These are phyloP conservation scores for Silene uniflora DNA, from an alignment of 148 eudicot genomes.

Conservation along the genomic window DNA sequence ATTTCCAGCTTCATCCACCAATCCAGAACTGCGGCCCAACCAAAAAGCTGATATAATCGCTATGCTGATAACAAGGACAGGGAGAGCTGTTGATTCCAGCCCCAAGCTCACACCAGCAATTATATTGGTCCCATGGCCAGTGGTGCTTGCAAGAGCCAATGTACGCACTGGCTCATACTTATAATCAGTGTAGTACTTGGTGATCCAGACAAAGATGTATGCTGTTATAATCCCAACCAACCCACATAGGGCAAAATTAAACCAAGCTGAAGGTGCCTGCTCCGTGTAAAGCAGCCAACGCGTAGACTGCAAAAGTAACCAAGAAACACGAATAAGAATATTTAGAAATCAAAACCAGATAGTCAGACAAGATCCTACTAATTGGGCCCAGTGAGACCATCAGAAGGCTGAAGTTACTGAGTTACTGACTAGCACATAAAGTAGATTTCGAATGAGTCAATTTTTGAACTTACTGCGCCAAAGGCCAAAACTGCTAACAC, in stretches of 20 bases:
- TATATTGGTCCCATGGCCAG: conserved; percentile 98
- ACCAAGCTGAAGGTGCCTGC: conserved; percentile 99
- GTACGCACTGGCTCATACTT: conserved; percentile 95
- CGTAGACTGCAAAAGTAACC: conserved; percentile 60
- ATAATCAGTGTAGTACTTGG: conserved; percentile 93
- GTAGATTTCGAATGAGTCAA: neutral
- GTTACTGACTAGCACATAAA: neutral
- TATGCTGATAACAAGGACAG: conserved; percentile 87
- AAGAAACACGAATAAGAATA: conserved; percentile 8
- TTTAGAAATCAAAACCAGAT: neutral
- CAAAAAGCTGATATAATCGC: conserved; percentile 87
- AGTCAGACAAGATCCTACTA: neutral
- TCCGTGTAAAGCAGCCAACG: conserved; percentile 98
- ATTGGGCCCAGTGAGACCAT: neutral
- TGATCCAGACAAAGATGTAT: conserved; percentile 84
- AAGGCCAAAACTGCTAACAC: conserved; percentile 84
- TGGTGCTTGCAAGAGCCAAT: conserved; percentile 84
- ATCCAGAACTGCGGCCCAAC: conserved; percentile 92
- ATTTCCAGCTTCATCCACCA: conserved; percentile 84
- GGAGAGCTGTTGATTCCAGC: conserved; percentile 93
- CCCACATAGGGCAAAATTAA: conserved; percentile 91
- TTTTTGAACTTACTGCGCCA: conserved; percentile 61
- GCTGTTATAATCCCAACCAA: conserved; percentile 93
- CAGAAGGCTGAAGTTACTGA: neutral
- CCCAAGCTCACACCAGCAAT: conserved; percentile 99